Conservation (phyloP, 2,329 filamentous ascomycete species). For the Aspergillus ustus region DNA sequence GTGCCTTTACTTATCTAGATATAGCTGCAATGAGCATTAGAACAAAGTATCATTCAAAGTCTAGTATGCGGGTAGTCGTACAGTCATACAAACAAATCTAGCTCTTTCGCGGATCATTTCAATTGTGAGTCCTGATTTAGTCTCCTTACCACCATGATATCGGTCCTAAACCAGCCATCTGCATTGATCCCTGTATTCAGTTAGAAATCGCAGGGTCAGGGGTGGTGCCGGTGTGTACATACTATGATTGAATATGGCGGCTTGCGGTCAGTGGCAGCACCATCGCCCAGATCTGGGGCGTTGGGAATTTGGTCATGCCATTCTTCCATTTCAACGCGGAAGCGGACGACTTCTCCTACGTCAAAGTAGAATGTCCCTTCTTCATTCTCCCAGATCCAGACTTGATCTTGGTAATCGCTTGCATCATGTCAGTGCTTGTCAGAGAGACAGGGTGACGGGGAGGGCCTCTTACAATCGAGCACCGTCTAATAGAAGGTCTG, state of each 20-base stretch:
- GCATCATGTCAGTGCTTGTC: constrained; percentile 28
- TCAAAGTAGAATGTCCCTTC: constrained; percentile 83
- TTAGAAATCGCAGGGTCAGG: constrained; percentile 13
- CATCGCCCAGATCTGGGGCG: constrained; percentile 68
- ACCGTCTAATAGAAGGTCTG: constrained; percentile 73
- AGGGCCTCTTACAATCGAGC: constrained; percentile 71
- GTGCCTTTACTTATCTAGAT: neutral
- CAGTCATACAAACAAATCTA: constrained; percentile 5
- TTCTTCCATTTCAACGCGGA: constrained; percentile 82
- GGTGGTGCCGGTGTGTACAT: constrained; percentile 15
- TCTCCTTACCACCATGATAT: constrained; percentile 51
- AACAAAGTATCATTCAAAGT: constrained; percentile 8
- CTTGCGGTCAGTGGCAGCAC: constrained; percentile 60
- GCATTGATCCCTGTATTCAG: constrained; percentile 49
- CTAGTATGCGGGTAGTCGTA: constrained; percentile 4
- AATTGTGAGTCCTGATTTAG: neutral
- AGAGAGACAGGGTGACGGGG: neutral
- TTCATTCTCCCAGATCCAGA: constrained; percentile 82
- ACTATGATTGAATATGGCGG: constrained; percentile 58
- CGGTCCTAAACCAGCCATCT: constrained; percentile 50
- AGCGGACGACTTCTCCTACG: constrained; percentile 83
- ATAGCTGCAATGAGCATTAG: neutral
- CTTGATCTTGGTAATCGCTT: constrained; percentile 73
- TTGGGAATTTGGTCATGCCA: constrained; percentile 88
- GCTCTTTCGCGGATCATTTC: neutral